These are phyloP conservation scores for Podaxis carcinomalis DNA, from an alignment of 768 basidiomycete genomes.

Conservation along the genomic window DNA sequence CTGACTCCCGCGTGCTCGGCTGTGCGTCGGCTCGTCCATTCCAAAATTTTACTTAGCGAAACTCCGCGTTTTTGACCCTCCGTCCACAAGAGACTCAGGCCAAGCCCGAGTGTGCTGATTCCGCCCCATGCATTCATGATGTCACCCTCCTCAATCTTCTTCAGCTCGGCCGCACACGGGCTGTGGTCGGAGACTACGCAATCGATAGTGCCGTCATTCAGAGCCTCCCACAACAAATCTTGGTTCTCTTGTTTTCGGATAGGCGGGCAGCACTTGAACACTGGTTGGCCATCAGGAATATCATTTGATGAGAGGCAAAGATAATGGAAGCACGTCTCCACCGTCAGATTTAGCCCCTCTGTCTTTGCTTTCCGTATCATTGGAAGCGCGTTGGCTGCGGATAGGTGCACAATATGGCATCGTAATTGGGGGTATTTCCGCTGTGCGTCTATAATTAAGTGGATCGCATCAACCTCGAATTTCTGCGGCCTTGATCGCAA, in stretches of 20 bases:
- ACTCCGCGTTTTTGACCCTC: constrained; percentile 63
- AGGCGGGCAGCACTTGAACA: constrained; percentile 97
- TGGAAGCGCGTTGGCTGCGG: constrained; percentile 78
- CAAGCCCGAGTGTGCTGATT: constrained; percentile 86
- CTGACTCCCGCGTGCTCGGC: constrained; percentile 79
- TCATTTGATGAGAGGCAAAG: constrained; percentile 69
- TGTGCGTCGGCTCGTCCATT: constrained; percentile 73
- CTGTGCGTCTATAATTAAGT: constrained; percentile 67
- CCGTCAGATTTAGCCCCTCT: constrained; percentile 68
- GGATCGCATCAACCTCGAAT: constrained; percentile 80
- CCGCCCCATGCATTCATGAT: constrained; percentile 95
- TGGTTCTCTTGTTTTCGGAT: constrained; percentile 74
- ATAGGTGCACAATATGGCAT: constrained; percentile 95
- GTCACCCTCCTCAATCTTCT: constrained; percentile 71
- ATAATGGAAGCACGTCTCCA: constrained; percentile 99
- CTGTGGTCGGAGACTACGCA: constrained; percentile 96
- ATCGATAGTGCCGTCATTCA: constrained; percentile 81
- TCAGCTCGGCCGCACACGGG: constrained; percentile 81
- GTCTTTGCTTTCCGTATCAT: constrained; percentile 65
- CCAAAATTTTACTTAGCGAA: constrained; percentile 53
- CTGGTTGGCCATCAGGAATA: constrained; percentile 72
- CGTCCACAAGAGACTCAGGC: constrained; percentile 86
- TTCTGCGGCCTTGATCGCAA: constrained; percentile 77
- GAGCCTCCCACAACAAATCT: constrained; percentile 74
- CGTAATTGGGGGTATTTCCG: constrained; percentile 59